Evolutionary conservation across 148 eudicot species (phyloP), one percentile per base, ranked within the genome.

Genomic region (Amaranthus cruentus): DNA sequence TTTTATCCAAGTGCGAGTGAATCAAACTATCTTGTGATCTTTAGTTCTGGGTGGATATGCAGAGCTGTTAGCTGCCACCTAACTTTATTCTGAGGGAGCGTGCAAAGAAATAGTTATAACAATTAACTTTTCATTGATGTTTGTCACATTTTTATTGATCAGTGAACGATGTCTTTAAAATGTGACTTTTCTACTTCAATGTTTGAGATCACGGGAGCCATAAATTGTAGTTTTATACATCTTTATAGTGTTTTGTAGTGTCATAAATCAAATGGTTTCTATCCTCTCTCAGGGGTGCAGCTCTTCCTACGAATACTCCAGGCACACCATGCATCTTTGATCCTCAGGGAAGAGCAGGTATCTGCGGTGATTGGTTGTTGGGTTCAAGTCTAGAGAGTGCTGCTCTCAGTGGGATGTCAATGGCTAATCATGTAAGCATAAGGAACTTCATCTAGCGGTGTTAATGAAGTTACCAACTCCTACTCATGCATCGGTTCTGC

Each of bases 331-430:
- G 96, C 81, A 91, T 94, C 71, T 94, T 94, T 85, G 97, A 94
- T 84, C 90, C 98, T 57, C 89, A 80, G 66, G 98, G 97, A 83
- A 83, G 98, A 84, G 89, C 96, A 78, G 98, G 98, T 55, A 89
- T 94, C 69, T 94, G 98, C 78, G 98, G 98, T 70, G 98, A 94
- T 91, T 94, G 98, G 98, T 85, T 94, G 61, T 78, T 91, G 63
- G 98, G 98, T 43, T 94, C 97, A 66, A 94, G 91, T 78, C 73
- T 94, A 65, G 98, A 94, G 81, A 85, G 91, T 75, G 96, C 97
- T 71, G 97, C 98, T 47, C 76, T 94, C 81, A 94, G 98, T 61
- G 98, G 96, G 77, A 87, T 94, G 71, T 89, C 97, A 70, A 92
- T 94, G 85, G 98, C 93, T 73, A 87, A 81, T 86, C 98, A 94